Conservation (phyloP, 140 eudicot species). For the Stevia rebaudiana region DNA sequence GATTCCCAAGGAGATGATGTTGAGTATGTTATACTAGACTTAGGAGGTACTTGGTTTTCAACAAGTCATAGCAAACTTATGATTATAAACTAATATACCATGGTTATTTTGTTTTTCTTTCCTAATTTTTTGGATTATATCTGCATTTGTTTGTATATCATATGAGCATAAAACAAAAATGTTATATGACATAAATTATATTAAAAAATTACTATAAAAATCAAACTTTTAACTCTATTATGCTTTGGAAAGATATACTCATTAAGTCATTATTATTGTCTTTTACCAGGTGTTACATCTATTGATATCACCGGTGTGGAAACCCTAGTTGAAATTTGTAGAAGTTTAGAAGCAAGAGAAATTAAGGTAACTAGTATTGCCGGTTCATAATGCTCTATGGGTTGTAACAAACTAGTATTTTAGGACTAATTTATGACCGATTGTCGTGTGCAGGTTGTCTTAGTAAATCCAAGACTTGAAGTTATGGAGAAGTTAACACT, state of each 20-base stretch:
- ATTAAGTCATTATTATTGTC: not conserved
- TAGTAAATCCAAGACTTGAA: slow-evolving; percentile 73
- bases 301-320: slow-evolving; percentile 87
- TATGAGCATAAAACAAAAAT: not conserved
- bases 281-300: slow-evolving; percentile 58
- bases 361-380: slow-evolving; percentile 39
- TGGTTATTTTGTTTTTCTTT: slow-evolving; percentile 5
- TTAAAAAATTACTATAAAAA: not conserved
- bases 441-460: slow-evolving; percentile 35
- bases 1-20: slow-evolving; percentile 36
- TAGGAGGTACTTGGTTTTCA: slow-evolving; percentile 47
- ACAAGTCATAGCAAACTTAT: not conserved
- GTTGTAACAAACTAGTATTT: not conserved
- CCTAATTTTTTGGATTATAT: not conserved
- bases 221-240: not conserved
- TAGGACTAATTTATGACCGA: not conserved
- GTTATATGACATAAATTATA: no score
- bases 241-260: not conserved
- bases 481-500: slow-evolving; percentile 74
- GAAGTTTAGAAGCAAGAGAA: slow-evolving; percentile 45
- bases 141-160: not conserved
- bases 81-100: not conserved
- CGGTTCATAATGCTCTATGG: not conserved
- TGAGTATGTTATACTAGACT: slow-evolving; percentile 49
- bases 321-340: slow-evolving; percentile 47